A percentile compares a stretch with the other conserved stretches of the same genome.
Conservation (phyloP, 1,284 basidiomycete species). For the Puccinia horiana region DNA sequence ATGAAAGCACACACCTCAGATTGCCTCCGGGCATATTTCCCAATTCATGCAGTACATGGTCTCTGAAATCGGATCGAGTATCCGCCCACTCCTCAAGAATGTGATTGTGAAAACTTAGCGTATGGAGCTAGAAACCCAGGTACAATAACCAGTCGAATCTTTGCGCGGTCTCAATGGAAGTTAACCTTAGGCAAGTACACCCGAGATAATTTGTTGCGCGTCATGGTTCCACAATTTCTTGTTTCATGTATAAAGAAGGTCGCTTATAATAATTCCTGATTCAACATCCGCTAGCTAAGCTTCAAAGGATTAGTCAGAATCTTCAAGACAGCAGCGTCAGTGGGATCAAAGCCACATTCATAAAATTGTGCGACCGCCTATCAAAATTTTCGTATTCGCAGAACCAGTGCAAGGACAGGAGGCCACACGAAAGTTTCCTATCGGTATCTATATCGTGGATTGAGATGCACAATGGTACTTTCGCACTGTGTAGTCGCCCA, state of each 20-base stretch:
- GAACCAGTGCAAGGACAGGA: not conserved
- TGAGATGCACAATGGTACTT: not conserved
- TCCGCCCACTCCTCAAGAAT: not conserved
- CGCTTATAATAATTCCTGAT: not conserved
- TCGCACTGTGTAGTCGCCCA: not conserved
- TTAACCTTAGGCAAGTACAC: constrained; percentile 20
- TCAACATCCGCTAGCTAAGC: not conserved
- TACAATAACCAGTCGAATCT: constrained; percentile 1
- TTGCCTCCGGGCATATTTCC: constrained; percentile 13
- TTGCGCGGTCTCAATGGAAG: constrained; percentile 16
- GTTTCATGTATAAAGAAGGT: not conserved
- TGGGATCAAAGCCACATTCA: constrained; percentile 9
- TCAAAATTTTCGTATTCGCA: not conserved
- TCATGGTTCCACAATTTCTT: not conserved
- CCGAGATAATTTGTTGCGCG: not conserved
- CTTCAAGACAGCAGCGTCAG: not conserved
- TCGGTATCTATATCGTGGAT: constrained; percentile 17
- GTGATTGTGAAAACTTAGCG: constrained; percentile 1
- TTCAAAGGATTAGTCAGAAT: constrained; percentile 1
- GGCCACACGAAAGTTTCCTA: not conserved
- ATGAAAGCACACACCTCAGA: constrained; percentile 18
- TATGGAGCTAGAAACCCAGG: constrained; percentile 20
- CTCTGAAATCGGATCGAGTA: constrained; percentile 5
- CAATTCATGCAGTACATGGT: constrained; percentile 2
- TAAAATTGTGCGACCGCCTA: not conserved